Percentiles rank a stretch among this genome's conserved stretches.
phyloP scores from a whole-genome alignment of 2,329 filamentous ascomycete species.

The Cladophialophora psammophila region DNA sequence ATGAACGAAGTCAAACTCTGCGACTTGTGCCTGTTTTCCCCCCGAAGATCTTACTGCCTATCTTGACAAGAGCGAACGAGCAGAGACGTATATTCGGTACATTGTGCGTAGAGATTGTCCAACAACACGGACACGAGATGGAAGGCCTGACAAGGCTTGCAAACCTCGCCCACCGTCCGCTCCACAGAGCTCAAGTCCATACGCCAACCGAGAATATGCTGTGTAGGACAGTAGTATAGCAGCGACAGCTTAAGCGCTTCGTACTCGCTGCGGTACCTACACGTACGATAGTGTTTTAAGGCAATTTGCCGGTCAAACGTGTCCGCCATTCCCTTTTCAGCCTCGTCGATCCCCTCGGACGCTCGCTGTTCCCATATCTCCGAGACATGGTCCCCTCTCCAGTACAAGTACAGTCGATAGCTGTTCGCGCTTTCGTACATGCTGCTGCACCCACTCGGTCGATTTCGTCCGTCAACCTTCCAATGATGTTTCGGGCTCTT shows the following conservation, averaged over 20 bases:
- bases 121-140: background rate
- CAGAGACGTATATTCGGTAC: background rate
- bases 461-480: constrained; percentile 2
- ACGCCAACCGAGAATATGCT: background rate
- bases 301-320: no score
- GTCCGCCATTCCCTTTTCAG: background rate
- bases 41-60: background rate
- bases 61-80: background rate
- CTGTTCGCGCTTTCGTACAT: constrained; percentile 11
- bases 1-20: background rate
- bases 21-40: background rate
- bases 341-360: background rate
- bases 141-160: background rate
- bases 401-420: background rate
- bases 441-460: background rate
- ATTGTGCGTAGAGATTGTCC: background rate
- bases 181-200: background rate
- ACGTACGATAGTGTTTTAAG: no score
- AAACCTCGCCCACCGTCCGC: background rate
- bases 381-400: background rate
- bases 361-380: constrained; percentile 8
- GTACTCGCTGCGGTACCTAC: no score
- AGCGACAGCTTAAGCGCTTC: no score
- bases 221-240: background rate
- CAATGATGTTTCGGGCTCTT: background rate